Percentiles rank a stretch among this genome's conserved stretches.
These are phyloP conservation scores for Aureobasidium sp. DNA, from an alignment of 2,329 filamentous ascomycete species.

Conservation along the genomic window DNA sequence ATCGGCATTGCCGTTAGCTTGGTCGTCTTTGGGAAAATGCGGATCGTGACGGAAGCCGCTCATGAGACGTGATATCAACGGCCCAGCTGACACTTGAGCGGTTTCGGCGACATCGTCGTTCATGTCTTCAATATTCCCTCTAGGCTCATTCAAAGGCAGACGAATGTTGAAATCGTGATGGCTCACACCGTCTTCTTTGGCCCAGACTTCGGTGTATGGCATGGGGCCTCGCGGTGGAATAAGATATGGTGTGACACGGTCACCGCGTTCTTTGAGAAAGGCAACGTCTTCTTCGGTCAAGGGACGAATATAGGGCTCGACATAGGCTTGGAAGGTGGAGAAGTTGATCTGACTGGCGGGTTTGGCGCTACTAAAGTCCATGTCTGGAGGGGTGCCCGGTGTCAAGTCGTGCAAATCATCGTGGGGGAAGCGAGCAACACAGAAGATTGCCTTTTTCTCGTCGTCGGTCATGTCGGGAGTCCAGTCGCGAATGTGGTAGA, in stretches of 20 bases:
- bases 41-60: constrained; percentile 74
- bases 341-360: constrained; percentile 91
- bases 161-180: constrained; percentile 61
- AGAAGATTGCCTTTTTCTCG: constrained; percentile 82
- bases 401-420: constrained; percentile 78
- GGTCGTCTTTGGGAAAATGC: constrained; percentile 46
- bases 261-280: constrained; percentile 79
- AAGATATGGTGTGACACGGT: constrained; percentile 74
- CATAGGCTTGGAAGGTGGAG: constrained; percentile 83
- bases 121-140: constrained; percentile 80
- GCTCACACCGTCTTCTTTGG: constrained; percentile 82
- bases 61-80: constrained; percentile 74
- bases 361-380: constrained; percentile 92
- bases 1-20: constrained; percentile 41
- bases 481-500: constrained; percentile 83
- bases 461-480: constrained; percentile 70
- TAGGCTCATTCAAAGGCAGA: constrained; percentile 69
- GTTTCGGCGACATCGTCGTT: constrained; percentile 81
- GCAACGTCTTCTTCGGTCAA: constrained; percentile 91
- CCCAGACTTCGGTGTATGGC: constrained; percentile 86
- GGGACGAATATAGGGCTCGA: constrained; percentile 84
- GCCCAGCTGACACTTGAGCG: constrained; percentile 81
- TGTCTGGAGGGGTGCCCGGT: constrained; percentile 82
- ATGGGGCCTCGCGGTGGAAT: constrained; percentile 79
- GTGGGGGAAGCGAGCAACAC: constrained; percentile 74